Base-by-base conservation (phyloP, 768 basidiomycete genomes). In the Rhizopogon rudus region DNA sequence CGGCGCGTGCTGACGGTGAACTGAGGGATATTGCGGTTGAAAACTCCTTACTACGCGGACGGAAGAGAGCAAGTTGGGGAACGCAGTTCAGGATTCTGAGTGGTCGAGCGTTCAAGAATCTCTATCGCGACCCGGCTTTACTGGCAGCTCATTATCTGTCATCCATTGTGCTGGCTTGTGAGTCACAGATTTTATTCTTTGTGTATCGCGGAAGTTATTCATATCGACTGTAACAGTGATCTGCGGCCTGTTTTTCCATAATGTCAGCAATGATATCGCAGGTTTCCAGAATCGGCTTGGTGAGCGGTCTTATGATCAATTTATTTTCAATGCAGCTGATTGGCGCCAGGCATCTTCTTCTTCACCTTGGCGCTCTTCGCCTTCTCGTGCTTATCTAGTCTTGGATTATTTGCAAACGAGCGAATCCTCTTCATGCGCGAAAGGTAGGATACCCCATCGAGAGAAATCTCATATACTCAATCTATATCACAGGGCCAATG, bases 351-450 rank as follows among this genome's bases (percentile, higher is more conserved):
- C 8, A 81, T 98, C 52, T 98, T 98, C 83, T 95, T 99, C 78
- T 99, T 99, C 73, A 87, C 93, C 3, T 77, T 99, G n/a, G 87
- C 94, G 1, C 75, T 99, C 8, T 98, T 99, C 61, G 97, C 94
- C 3, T 98, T 99, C 73, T 96, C 96, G 5, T 96, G 93, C 66
- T 73, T 99, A 54, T 94, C 94, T 9, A 98, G 95, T 53, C 75
- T 99, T 50, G 91, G 93, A 3, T 73, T 97, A 49, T 98, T 99
- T 66, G 91, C 97, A 5, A 93, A 92, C 61, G 97, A 99, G 65
- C 82, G 97, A 43, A 86, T 98, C 55, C 72, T 99, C 48, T 99
- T 98, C 75, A 98, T 98, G 84, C 86, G 97, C n/a, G 97, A 99
- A 71, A 80, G 96, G 91, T 95, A 59, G 20, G 46, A 14, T 13